Evolutionary conservation across 2,329 filamentous ascomycete species (phyloP).

Genomic region (Talaromyces amestolkiae): DNA sequence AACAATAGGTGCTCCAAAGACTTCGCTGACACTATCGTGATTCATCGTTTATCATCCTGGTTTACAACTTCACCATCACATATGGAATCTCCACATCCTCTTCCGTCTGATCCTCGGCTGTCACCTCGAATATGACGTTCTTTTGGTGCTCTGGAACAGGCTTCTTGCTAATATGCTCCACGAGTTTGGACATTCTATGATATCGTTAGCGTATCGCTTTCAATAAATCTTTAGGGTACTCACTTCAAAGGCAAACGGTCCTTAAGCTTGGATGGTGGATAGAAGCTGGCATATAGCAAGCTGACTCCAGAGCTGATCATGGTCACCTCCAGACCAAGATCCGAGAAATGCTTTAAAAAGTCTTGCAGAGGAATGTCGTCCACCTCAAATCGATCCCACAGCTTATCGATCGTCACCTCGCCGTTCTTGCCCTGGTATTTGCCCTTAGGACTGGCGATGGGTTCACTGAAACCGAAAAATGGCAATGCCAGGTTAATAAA

Average conservation of each 20-base stretch:
- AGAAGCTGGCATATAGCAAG: slow-evolving; percentile 90
- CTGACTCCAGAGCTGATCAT: slow-evolving; percentile 99
- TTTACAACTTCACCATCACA: slow-evolving; percentile 75
- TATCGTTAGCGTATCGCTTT: slow-evolving; percentile 28
- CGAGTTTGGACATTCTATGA: slow-evolving; percentile 76
- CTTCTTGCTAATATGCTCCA: slow-evolving; percentile 89
- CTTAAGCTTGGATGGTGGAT: slow-evolving; percentile 76
- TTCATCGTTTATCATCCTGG: neutral
- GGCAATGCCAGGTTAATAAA: slow-evolving; percentile 95
- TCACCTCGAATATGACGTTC: slow-evolving; percentile 95
- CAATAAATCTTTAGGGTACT: slow-evolving; percentile 34
- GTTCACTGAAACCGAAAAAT: slow-evolving; percentile 98
- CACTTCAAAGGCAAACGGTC: slow-evolving; percentile 72
- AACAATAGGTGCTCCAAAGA: neutral
- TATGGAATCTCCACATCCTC: slow-evolving; percentile 98
- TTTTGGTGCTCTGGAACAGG: slow-evolving; percentile 85
- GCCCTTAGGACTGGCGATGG: slow-evolving; percentile 89
- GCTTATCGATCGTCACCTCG: slow-evolving; percentile 82
- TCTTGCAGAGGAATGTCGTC: slow-evolving; percentile 80
- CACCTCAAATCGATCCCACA: slow-evolving; percentile 96
- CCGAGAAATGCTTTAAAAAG: slow-evolving; percentile 77
- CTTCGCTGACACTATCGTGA: neutral
- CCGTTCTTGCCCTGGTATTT: slow-evolving; percentile 77
- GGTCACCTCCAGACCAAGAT: slow-evolving; percentile 74
- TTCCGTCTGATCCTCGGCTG: slow-evolving; percentile 80